phyloP scores from a whole-genome alignment of 208 protist genomes.

The Trypanosomatidae sp. region DNA sequence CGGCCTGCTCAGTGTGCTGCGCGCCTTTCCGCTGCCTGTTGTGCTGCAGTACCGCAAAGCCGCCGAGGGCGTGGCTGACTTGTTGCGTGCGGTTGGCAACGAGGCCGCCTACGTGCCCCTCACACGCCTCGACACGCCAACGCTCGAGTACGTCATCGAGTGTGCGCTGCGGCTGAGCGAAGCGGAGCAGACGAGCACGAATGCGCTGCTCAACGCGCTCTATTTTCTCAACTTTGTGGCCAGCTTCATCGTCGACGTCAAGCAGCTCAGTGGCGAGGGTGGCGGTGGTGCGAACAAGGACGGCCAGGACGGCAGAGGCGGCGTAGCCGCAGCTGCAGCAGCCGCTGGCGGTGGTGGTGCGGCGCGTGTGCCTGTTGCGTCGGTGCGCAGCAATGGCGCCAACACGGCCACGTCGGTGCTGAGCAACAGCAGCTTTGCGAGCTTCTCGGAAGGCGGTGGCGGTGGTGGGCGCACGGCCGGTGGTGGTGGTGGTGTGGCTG shows the following conservation, averaged over 20 bases:
- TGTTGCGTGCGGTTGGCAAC: constrained; percentile 53
- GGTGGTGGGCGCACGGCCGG: too few species aligned
- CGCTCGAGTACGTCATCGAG: constrained; percentile 41
- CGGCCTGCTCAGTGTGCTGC: constrained; percentile 46
- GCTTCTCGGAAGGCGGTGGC: too few species aligned
- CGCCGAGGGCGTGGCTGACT: constrained; percentile 26
- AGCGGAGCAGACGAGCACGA: constrained; percentile 38
- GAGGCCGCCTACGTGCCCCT: constrained; percentile 57
- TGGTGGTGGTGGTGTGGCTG: constrained; percentile 1
- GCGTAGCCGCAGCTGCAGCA: too few species aligned
- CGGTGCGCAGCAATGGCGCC: too few species aligned
- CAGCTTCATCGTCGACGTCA: constrained; percentile 51
- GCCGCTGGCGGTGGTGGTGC: too few species aligned
- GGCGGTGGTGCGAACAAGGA: too few species aligned
- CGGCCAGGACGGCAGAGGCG: too few species aligned
- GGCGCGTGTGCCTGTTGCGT: too few species aligned
- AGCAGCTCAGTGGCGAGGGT: too few species aligned
- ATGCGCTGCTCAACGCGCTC: constrained; percentile 38
- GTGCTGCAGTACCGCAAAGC: constrained; percentile 65
- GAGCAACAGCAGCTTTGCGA: too few species aligned
- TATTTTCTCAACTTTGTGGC: constrained; percentile 70
- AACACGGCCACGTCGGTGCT: too few species aligned
- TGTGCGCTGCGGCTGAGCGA: constrained; percentile 49
- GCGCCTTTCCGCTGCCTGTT: constrained; percentile 29
- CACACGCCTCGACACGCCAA: constrained; percentile 25